Evolutionary conservation across 2,329 filamentous ascomycete genomes (phyloP).

Genomic region (Stagonosporopsis cucurbitacearum): DNA sequence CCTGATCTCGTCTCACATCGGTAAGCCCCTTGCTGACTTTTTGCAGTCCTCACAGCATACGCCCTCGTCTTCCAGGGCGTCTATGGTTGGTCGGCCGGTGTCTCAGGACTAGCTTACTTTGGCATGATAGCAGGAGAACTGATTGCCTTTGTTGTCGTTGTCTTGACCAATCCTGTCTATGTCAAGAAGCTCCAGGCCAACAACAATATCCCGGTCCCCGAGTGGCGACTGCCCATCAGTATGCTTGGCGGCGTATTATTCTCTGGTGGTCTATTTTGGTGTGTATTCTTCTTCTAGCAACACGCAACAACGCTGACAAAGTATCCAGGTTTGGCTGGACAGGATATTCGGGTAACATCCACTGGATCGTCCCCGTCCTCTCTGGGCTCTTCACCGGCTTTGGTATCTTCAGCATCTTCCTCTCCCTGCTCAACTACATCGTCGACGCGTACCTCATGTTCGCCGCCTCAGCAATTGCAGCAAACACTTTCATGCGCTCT

Average conservation of each 20-base stretch:
- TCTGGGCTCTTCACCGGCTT: conserved; percentile 63
- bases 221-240: conserved; percentile 63
- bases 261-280: conserved; percentile 28
- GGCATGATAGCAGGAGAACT: conserved; percentile 80
- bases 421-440: conserved; percentile 64
- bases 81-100: conserved; percentile 72
- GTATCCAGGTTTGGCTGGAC: conserved; percentile 44
- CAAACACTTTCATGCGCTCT: conserved; percentile 61
- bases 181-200: conserved; percentile 55
- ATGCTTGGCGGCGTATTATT: conserved; percentile 60
- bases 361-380: conserved; percentile 50
- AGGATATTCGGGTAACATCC: conserved; percentile 52
- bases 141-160: conserved; percentile 69
- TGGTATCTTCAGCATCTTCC: conserved; percentile 64
- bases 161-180: conserved; percentile 70
- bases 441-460: conserved; percentile 66
- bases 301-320: neutral
- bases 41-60: conserved; percentile 78
- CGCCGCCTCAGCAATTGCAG: conserved; percentile 61
- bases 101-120: conserved; percentile 81
- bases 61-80: conserved; percentile 77
- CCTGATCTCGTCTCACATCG: neutral
- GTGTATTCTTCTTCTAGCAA: conserved; percentile 33
- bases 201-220: conserved; percentile 60
- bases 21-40: neutral